Evolutionary conservation across 768 basidiomycete genomes (phyloP).

Genomic region (Atractiella rhizophila): DNA sequence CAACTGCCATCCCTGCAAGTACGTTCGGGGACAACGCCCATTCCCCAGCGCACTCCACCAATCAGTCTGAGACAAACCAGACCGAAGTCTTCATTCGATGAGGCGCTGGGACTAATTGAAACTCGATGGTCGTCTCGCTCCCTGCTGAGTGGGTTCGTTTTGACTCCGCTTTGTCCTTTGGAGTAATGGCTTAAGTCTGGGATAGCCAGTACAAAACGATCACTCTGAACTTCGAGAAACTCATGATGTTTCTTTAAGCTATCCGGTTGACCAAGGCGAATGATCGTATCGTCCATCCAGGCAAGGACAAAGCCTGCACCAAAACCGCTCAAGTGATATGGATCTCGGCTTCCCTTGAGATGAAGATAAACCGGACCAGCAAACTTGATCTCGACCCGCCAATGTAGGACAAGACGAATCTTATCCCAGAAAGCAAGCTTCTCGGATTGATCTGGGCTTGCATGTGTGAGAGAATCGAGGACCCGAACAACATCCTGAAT

Average conservation of each 20-base stretch:
- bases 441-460: conserved; percentile 56
- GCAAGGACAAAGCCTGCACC: conserved; percentile 72
- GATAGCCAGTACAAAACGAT: conserved; percentile 54
- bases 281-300: conserved; percentile 49
- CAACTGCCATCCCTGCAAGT: conserved; percentile 47
- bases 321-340: conserved; percentile 37
- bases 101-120: no score
- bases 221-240: conserved; percentile 54
- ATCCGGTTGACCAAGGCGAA: conserved; percentile 41
- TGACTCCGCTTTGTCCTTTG: conserved; percentile 7
- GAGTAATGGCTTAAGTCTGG: conserved; percentile 34
- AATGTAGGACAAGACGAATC: conserved; percentile 61
- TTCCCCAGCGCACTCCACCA: conserved; percentile 64
- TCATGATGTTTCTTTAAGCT: conserved; percentile 55
- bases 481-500: conserved; percentile 66
- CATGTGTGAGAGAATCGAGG: conserved; percentile 50
- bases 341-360: conserved; percentile 71
- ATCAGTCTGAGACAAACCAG: conserved; percentile 64
- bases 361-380: conserved; percentile 36
- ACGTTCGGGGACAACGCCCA: conserved; percentile 57
- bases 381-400: conserved; percentile 46
- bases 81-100: conserved; percentile 21
- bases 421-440: conserved; percentile 89
- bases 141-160: not conserved
- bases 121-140: conserved; percentile 5